phyloP scores from a whole-genome alignment of 1,139 yeast species.

The Diutina sp. region DNA sequence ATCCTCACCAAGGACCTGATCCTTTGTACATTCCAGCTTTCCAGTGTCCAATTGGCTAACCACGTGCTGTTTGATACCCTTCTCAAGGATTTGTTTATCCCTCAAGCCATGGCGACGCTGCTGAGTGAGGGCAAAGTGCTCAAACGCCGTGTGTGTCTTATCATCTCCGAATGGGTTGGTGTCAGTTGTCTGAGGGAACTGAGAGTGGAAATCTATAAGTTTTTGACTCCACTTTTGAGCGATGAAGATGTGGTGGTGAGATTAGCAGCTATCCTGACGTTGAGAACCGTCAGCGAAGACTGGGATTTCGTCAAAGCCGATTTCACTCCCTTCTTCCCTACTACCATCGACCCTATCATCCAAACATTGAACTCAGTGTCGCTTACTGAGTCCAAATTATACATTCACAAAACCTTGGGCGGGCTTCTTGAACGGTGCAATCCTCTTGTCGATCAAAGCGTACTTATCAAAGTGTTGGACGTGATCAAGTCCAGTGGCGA shows the following conservation, averaged over 20 bases:
- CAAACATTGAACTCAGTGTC: slow-evolving; percentile 30
- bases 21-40: slow-evolving; percentile 68
- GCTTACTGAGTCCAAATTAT: slow-evolving; percentile 64
- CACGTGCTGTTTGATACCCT: slow-evolving; percentile 52
- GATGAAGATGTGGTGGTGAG: slow-evolving; percentile 64
- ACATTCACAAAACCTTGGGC: slow-evolving; percentile 53
- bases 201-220: slow-evolving; percentile 45
- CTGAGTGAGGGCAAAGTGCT: slow-evolving; percentile 45
- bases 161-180: slow-evolving; percentile 72
- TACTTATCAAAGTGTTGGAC: slow-evolving; percentile 39
- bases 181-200: slow-evolving; percentile 50
- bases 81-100: slow-evolving; percentile 47
- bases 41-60: slow-evolving; percentile 54
- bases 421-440: slow-evolving; percentile 52
- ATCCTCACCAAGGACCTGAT: slow-evolving; percentile 68
- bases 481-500: slow-evolving; percentile 48
- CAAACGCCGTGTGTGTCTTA: slow-evolving; percentile 62
- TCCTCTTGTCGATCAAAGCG: slow-evolving; percentile 41
- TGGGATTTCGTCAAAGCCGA: slow-evolving; percentile 69
- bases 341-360: slow-evolving; percentile 36
- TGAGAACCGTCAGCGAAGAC: slow-evolving; percentile 62
- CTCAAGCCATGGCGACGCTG: slow-evolving; percentile 40
- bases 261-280: slow-evolving; percentile 62
- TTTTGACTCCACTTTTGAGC: slow-evolving; percentile 28
- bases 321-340: slow-evolving; percentile 53